phyloP scores from a whole-genome alignment of 768 basidiomycete species.

The Exsudoporus frostii region DNA sequence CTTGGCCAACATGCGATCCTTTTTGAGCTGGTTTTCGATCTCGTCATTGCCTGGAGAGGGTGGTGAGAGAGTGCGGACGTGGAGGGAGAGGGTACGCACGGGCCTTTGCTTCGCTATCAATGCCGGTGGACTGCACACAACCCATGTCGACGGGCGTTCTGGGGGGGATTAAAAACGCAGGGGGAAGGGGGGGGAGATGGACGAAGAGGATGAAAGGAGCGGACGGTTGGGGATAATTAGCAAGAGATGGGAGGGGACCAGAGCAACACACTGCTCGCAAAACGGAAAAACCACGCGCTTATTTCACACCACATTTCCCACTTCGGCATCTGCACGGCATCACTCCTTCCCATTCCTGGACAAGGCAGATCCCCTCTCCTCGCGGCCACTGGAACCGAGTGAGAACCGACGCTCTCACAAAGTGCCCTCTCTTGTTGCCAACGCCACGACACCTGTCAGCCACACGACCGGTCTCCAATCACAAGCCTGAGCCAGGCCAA shows the following conservation, averaged over 20 bases:
- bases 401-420: too few relatives aligned
- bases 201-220: constrained; percentile 21
- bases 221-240: constrained; percentile 26
- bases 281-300: constrained; percentile 11
- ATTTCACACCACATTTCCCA: constrained; percentile 16
- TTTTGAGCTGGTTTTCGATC: constrained; percentile 90
- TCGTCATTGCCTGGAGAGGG: constrained; percentile 74
- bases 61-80: neutral
- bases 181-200: constrained; percentile 3
- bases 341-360: constrained; percentile 5
- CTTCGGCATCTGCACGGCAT: constrained; percentile 21
- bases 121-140: constrained; percentile 65
- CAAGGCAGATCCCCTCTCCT: constrained; percentile 11
- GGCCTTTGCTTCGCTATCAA: constrained; percentile 81
- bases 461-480: neutral
- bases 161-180: neutral
- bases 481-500: neutral
- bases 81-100: constrained; percentile 47
- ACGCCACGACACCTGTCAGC: neutral
- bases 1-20: constrained; percentile 83
- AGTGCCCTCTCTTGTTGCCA: too few relatives aligned
- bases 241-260: constrained; percentile 15
- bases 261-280: constrained; percentile 2
- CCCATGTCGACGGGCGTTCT: constrained; percentile 47
- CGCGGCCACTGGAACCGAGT: too few relatives aligned